A percentile compares a stretch with the other conserved stretches of the same genome.
Conservation (phyloP, 148 eudicot species). For the Arbutus unedo region DNA sequence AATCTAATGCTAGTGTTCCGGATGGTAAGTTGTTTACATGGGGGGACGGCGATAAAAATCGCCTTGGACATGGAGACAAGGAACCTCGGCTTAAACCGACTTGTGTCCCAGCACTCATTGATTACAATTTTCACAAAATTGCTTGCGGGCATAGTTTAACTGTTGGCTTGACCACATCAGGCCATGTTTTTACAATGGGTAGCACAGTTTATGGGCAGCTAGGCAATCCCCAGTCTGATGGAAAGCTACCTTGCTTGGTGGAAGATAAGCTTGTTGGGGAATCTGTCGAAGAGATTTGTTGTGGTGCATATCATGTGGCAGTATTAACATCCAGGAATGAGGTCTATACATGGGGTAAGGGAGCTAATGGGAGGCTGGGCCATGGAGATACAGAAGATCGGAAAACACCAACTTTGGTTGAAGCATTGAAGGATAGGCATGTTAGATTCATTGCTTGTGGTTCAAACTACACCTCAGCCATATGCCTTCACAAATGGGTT, state of each 20-base stretch:
- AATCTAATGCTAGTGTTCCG: slow-evolving; percentile 62
- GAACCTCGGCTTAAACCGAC: slow-evolving; percentile 87
- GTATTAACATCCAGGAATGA: slow-evolving; percentile 79
- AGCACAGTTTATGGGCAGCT: slow-evolving; percentile 97
- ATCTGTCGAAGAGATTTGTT: slow-evolving; percentile 75
- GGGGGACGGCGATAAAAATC: slow-evolving; percentile 98
- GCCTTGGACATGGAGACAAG: slow-evolving; percentile 95
- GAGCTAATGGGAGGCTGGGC: slow-evolving; percentile 96
- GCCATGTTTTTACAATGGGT: slow-evolving; percentile 86
- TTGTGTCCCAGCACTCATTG: slow-evolving; percentile 87
- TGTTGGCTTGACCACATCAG: slow-evolving; percentile 74
- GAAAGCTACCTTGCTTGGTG: slow-evolving; percentile 79
- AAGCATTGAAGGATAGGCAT: slow-evolving; percentile 80
- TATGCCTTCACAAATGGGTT: slow-evolving; percentile 96
- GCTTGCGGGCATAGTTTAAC: slow-evolving; percentile 97
- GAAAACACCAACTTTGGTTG: slow-evolving; percentile 76
- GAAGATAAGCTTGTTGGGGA: slow-evolving; percentile 64
- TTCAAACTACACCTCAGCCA: slow-evolving; percentile 78
- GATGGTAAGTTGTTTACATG: slow-evolving; percentile 91
- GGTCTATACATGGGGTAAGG: slow-evolving; percentile 98
- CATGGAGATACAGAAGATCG: slow-evolving; percentile 93
- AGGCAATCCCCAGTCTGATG: slow-evolving; percentile 74
- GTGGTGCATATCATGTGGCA: slow-evolving; percentile 92
- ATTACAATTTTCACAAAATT: slow-evolving; percentile 76
- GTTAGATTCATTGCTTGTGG: slow-evolving; percentile 86